Evolutionary conservation across 352 stramenopile species (phyloP).

Genomic region (Pythium oligandrum): DNA sequence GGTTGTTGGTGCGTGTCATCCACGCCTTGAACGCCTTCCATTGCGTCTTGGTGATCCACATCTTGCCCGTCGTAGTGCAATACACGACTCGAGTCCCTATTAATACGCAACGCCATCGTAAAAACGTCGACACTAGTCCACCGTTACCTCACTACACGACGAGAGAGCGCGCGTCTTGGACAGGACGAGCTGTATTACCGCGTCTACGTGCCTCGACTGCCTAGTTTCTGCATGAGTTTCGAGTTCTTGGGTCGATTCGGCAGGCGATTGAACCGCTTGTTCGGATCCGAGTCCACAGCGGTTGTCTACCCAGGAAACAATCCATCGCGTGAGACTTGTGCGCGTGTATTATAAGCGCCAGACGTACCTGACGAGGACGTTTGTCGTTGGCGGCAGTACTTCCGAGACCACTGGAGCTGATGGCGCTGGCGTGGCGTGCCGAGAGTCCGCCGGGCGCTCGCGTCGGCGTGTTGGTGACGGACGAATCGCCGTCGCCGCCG

Average conservation of each 20-base stretch:
- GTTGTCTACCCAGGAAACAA: conserved; percentile 19
- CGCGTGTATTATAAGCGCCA: background rate
- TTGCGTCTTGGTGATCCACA: conserved; percentile 2
- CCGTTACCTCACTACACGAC: too few species aligned
- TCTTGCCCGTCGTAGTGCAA: background rate
- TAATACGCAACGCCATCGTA: too few species aligned
- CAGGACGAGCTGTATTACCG: too few species aligned
- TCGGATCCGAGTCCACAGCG: conserved; percentile 44
- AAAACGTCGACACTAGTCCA: too few species aligned
- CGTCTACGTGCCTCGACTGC: conserved; percentile 11
- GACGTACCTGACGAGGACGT: conserved; percentile 42
- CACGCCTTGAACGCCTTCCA: conserved; percentile 14
- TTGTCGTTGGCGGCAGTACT: conserved; percentile 26
- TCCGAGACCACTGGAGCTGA: background rate
- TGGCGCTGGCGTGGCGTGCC: conserved; percentile 2
- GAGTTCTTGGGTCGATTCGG: conserved; percentile 35
- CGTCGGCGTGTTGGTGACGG: conserved; percentile 1
- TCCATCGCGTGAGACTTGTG: background rate
- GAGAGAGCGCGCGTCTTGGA: too few species aligned
- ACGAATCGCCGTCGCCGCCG: background rate
- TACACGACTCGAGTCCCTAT: too few species aligned
- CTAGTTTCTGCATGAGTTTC: conserved; percentile 78
- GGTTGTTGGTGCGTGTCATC: conserved; percentile 15
- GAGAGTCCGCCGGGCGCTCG: background rate
- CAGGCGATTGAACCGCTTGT: conserved; percentile 45